These are phyloP conservation scores for Ceratocystis destructans DNA, from an alignment of 2,329 filamentous ascomycete species.

Conservation along the genomic window DNA sequence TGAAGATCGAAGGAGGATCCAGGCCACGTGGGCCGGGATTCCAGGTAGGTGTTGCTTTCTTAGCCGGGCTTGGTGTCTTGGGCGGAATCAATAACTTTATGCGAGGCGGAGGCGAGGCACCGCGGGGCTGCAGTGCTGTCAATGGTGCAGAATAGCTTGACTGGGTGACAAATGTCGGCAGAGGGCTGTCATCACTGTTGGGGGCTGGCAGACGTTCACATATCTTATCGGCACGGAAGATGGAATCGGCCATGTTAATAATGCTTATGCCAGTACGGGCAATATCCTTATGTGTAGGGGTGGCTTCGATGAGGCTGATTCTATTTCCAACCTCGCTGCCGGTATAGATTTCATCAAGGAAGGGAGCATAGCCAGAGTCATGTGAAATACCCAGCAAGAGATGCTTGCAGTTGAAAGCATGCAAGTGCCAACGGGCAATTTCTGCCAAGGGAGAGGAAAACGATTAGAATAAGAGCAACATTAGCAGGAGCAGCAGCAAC, in stretches of 20 bases:
- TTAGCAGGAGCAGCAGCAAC: not conserved
- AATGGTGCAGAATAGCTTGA: not conserved
- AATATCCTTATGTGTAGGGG: constrained; percentile 36
- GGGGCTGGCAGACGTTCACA: constrained; percentile 24
- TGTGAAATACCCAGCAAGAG: constrained; percentile 49
- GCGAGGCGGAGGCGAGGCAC: constrained; percentile 9
- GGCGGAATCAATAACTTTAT: constrained; percentile 10
- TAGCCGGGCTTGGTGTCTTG: not conserved
- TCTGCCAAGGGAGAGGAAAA: constrained; percentile 27
- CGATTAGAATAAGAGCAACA: not conserved
- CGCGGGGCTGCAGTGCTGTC: not conserved
- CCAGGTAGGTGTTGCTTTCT: constrained; percentile 8
- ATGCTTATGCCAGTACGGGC: constrained; percentile 34
- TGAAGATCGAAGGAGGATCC: constrained; percentile 7
- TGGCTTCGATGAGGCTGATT: constrained; percentile 42
- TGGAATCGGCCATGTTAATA: constrained; percentile 31
- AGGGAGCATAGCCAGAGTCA: constrained; percentile 46
- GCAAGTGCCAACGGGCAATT: constrained; percentile 41
- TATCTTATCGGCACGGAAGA: constrained; percentile 44
- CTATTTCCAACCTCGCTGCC: constrained; percentile 32
- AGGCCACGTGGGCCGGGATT: constrained; percentile 7
- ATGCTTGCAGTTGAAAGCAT: constrained; percentile 48
- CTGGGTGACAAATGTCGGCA: not conserved
- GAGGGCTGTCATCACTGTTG: not conserved
- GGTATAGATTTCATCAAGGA: constrained; percentile 40